phyloP scores from a whole-genome alignment of 768 basidiomycete species.

The Leccinum boreale region DNA sequence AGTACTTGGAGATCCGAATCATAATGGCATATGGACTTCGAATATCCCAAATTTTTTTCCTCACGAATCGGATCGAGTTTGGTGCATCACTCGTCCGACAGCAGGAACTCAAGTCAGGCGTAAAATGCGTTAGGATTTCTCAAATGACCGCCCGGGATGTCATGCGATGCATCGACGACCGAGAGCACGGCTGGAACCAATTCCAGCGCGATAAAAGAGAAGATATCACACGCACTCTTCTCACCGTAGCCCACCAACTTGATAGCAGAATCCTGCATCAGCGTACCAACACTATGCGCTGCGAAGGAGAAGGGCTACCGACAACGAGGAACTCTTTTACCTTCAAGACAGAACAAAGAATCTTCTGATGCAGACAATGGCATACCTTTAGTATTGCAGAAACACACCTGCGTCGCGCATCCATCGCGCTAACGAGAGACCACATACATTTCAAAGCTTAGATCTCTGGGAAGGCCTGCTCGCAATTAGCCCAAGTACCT shows the following conservation, averaged over 20 bases:
- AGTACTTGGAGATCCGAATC: too few relatives aligned
- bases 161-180: too few relatives aligned
- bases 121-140: too few relatives aligned
- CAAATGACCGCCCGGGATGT: too few relatives aligned
- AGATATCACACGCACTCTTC: not conserved
- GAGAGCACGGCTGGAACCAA: not conserved
- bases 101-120: not conserved
- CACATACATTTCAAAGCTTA: conserved; percentile 11
- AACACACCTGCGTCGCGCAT: not conserved
- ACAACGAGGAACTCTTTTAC: not conserved
- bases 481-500: conserved; percentile 20
- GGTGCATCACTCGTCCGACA: too few relatives aligned
- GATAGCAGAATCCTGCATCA: not conserved
- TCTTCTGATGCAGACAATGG: not conserved
- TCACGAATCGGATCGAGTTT: too few relatives aligned
- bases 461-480: conserved; percentile 1
- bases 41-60: too few relatives aligned
- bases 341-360: not conserved
- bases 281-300: not conserved
- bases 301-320: not conserved
- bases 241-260: not conserved
- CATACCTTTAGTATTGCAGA: not conserved
- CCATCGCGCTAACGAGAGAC: not conserved
- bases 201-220: not conserved
- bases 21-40: too few relatives aligned